Evolutionary conservation across 495 filamentous ascomycete species (phyloP).

Genomic region (Penicillium lagena): DNA sequence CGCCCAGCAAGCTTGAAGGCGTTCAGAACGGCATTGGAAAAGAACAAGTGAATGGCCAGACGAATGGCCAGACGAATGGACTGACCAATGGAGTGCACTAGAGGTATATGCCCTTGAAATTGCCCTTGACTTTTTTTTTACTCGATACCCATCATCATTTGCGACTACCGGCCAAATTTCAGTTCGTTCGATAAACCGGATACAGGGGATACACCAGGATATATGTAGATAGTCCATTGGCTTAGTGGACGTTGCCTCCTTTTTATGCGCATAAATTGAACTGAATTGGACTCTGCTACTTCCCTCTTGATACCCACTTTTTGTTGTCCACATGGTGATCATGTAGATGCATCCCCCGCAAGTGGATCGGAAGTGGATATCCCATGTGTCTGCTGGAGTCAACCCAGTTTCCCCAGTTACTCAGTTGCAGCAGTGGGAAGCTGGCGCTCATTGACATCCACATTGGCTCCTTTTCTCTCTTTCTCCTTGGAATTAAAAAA

Average conservation of each 20-base stretch:
- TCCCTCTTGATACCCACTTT: background rate
- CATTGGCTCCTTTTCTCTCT: no score
- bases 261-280: background rate
- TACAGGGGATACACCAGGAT: background rate
- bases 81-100: conserved; percentile 12
- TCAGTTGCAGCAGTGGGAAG: background rate
- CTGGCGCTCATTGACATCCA: no score
- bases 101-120: background rate
- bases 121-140: background rate
- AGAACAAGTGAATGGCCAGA: background rate
- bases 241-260: background rate
- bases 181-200: no score
- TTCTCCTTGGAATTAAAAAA: no score
- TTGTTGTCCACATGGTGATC: background rate
- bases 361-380: background rate
- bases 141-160: background rate
- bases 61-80: conserved; percentile 5
- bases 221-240: background rate
- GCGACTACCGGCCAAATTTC: background rate
- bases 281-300: background rate
- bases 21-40: conserved; percentile 5
- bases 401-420: background rate
- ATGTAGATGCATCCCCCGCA: background rate
- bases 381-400: background rate
- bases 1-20: conserved; percentile 10